A percentile compares a stretch with the other conserved stretches of the same genome.
Conservation (phyloP, 2,329 filamentous ascomycete genomes). For the Cadophora luteo-olivacea region DNA sequence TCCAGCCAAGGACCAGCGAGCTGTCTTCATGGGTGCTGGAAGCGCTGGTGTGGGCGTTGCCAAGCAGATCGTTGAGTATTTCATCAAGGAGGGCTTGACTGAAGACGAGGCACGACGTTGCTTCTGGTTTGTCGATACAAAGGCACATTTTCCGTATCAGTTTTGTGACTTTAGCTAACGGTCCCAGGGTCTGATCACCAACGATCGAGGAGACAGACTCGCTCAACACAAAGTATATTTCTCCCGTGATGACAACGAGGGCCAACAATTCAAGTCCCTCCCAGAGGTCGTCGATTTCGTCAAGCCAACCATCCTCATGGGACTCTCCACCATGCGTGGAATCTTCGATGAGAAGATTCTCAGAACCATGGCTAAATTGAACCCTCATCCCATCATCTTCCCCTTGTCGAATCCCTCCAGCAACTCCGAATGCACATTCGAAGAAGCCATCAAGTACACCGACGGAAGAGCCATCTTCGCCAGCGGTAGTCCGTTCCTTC, state of each 20-base stretch:
- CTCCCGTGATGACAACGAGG: conserved; percentile 46
- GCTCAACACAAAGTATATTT: conserved; percentile 64
- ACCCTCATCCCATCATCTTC: conserved; percentile 75
- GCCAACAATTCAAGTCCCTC: conserved; percentile 60
- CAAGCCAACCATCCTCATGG: conserved; percentile 81
- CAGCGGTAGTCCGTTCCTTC: conserved; percentile 84
- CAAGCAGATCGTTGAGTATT: conserved; percentile 79
- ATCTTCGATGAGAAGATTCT: conserved; percentile 78
- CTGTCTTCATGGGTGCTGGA: conserved; percentile 81
- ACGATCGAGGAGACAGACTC: conserved; percentile 73
- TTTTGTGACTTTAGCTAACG: conserved; percentile 13
- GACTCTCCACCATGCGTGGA: conserved; percentile 78
- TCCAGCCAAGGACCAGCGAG: conserved; percentile 69
- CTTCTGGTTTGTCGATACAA: conserved; percentile 77
- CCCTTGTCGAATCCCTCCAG: conserved; percentile 85
- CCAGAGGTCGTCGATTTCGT: conserved; percentile 72
- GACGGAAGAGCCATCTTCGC: conserved; percentile 78
- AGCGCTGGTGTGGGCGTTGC: conserved; percentile 86
- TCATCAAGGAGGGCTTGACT: conserved; percentile 69
- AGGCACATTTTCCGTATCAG: conserved; percentile 31
- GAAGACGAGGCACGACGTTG: conserved; percentile 72
- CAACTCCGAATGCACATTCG: conserved; percentile 80
- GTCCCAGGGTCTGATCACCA: conserved; percentile 68
- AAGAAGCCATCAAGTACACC: conserved; percentile 79
- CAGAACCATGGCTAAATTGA: conserved; percentile 75